Base-by-base conservation (phyloP, 176 grass and related monocot genomes). In the Urochloa ruziziensis region DNA sequence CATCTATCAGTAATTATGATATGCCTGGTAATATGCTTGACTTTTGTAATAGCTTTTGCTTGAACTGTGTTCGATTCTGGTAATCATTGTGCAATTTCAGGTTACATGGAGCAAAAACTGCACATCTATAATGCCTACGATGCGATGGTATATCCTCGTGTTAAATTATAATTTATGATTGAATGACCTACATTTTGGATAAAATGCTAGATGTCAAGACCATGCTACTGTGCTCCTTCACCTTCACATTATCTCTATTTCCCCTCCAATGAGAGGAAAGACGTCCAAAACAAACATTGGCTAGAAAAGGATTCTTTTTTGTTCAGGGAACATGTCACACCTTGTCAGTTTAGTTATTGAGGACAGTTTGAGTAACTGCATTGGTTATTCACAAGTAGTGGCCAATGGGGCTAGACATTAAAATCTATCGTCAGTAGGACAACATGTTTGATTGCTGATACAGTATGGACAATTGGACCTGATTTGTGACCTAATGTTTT, bases 41-140 rank as follows among this genome's bases (percentile, higher is more conserved):
- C 57, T 28, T 69, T 76, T 76, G 17, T 79, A 43, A 71, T 76
- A 81, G 27, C 27, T 21, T 71, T 12, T 62, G 9, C 51, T 81
- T 17, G 2, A 61, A 49, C 43, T 66, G 4, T 67, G 11, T 40
- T 64, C 49, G 74, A 62, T 66, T 36, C 42, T 83, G 67, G 6
- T 79, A 79, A 83, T 33, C 39, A 67, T 86, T 68, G 25, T 67
- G 40, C 36, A 69, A 69, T 87, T 80, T 73, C 67, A 90, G 89
- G 68, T 82, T 78, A 33, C 33, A 67, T 51, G 74, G 80, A 83
- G 53, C 59, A 83, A 78, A 79, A 80, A 56, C 19, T 80, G 80
- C 44, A 74, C 43, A 35, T 52, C 21, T 83, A 79, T 44, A 74
- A n/a, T 44, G 43, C 32, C 16, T 74, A 62, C 10, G 74, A 74